Evolutionary conservation across 1,284 basidiomycete species (phyloP), one percentile per base, ranked within the genome.

Genomic region (Pseudozyma tsukubaensis): DNA sequence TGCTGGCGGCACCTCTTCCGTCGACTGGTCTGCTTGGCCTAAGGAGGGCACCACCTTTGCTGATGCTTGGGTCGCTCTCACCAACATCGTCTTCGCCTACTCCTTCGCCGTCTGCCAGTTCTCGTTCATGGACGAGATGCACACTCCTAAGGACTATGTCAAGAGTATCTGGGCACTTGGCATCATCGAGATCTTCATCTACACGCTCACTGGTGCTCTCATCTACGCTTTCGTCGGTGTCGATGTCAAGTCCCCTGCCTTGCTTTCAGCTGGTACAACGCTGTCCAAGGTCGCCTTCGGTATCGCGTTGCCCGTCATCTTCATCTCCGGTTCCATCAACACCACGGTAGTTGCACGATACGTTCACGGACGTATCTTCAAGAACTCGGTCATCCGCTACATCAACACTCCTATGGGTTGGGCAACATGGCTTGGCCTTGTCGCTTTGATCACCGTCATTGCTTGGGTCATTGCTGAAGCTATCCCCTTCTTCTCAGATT

Each of bases 321-420:
- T 79, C 51, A 82, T 82, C 57, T 75, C 72, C 5, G 79, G 80
- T 36, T 76, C 75, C 34, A 82, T 81, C 68, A 81, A 82, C 77
- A 76, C 72, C 14, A 71, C 67, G n/a, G 71, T 74, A 2, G 77
- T 72, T 24, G 77, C 62, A 4, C 72, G 77, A 12, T 81, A 76
- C 52, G 50, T 79, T 19, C 76, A 81, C 49, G 64, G 64, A 4
- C 72, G 69, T 9, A 52, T 76, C 52, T 82, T 72, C 65, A 65
- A 74, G 49, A 63, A 75, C 54, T 77, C 75, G 32, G 48, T 67
- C 39, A 73, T 81, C 65, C 62, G 63, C 18, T 79, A 72, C 60
- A 65, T 82, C 69, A 78, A 76, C 61, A 82, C 80, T 9, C 50
- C 48, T 16, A 68, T 59, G 61, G 78, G 79, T 40, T 77, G 71